A percentile compares a stretch with the other conserved stretches of the same genome.
Conservation (phyloP, 164 flowering plant genomes). For the Vitis cinerea region DNA sequence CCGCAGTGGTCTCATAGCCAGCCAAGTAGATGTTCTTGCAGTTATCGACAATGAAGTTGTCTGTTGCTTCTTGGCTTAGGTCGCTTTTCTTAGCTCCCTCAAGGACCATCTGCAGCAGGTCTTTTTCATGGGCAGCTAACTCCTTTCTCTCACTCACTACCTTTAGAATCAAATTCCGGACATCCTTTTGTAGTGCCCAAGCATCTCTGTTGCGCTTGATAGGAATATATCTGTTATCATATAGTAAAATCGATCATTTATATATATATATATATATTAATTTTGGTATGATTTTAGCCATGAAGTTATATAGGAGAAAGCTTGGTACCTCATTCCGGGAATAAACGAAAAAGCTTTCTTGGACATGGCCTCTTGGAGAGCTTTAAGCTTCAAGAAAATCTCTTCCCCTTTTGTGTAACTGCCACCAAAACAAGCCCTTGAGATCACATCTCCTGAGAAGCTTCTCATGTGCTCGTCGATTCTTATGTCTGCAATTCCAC, state of each 20-base stretch:
- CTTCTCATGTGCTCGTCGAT: conserved; percentile 24
- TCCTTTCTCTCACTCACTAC: conserved; percentile 30
- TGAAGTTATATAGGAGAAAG: neutral
- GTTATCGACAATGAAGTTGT: conserved; percentile 18
- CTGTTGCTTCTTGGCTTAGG: neutral
- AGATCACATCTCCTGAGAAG: conserved; percentile 30
- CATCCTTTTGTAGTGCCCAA: conserved; percentile 46
- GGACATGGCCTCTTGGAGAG: conserved; percentile 23
- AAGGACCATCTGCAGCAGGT: conserved; percentile 14
- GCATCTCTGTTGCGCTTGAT: conserved; percentile 35
- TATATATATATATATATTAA: neutral
- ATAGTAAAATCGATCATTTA: neutral
- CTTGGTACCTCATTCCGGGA: conserved; percentile 34
- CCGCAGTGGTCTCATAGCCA: conserved; percentile 32
- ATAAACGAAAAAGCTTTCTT: conserved; percentile 22
- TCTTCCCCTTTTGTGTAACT: conserved; percentile 17
- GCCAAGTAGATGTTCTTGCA: conserved; percentile 27
- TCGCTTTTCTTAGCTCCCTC: conserved; percentile 2
- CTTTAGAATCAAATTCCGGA: conserved; percentile 30
- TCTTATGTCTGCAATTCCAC: conserved; percentile 21
- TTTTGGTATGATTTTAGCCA: neutral
- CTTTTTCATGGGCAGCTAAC: conserved; percentile 8
- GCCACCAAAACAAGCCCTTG: conserved; percentile 28
- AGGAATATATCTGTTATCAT: conserved; percentile 30
- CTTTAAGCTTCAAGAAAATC: conserved; percentile 25